Conservation (phyloP, 1,139 yeast genomes). For the Lodderomyces metapsilosis region DNA sequence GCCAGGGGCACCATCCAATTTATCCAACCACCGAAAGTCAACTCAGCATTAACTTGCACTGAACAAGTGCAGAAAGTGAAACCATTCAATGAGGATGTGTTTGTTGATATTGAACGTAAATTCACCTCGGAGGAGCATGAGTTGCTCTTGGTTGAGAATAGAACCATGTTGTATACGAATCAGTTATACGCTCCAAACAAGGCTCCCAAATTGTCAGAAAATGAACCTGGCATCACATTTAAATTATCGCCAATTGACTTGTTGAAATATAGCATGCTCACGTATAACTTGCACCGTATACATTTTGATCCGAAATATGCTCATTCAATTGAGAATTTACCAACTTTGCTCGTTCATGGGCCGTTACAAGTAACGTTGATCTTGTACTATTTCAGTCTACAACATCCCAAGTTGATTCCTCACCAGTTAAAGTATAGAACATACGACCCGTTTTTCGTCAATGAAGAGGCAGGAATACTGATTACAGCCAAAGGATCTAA, state of each 20-base stretch:
- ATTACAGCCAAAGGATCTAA: slow-evolving; percentile 4
- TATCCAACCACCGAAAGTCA: slow-evolving; percentile 18
- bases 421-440: slow-evolving; percentile 47
- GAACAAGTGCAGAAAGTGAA: slow-evolving; percentile 45
- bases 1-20: slow-evolving; percentile 62
- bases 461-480: slow-evolving; percentile 12
- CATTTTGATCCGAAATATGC: slow-evolving; percentile 68
- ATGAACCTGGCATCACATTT: background rate
- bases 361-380: slow-evolving; percentile 68
- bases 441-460: slow-evolving; percentile 34
- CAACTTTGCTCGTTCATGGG: slow-evolving; percentile 71
- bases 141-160: slow-evolving; percentile 24
- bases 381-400: slow-evolving; percentile 46
- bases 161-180: slow-evolving; percentile 40
- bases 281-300: slow-evolving; percentile 79
- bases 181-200: slow-evolving; percentile 16
- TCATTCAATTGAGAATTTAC: slow-evolving; percentile 53
- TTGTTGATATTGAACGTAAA: slow-evolving; percentile 46
- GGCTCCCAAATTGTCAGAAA: background rate
- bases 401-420: slow-evolving; percentile 18
- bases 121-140: slow-evolving; percentile 17
- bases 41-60: slow-evolving; percentile 25
- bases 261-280: slow-evolving; percentile 63
- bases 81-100: slow-evolving; percentile 32
- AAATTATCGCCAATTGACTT: slow-evolving; percentile 14